These are phyloP conservation scores for Trichosanthes cucumerina DNA, from an alignment of 306 rosid genomes.

Conservation along the genomic window DNA sequence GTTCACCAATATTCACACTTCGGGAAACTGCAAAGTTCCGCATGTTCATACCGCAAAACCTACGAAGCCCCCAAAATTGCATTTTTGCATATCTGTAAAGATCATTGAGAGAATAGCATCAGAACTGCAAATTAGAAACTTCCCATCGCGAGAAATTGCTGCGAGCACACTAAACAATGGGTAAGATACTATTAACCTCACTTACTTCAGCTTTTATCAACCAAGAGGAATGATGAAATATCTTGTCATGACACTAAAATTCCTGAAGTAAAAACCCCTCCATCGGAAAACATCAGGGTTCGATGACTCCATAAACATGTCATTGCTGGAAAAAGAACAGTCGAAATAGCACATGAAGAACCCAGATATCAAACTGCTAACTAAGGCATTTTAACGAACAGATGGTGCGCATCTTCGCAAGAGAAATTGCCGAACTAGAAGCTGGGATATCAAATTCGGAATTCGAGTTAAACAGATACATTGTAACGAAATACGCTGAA, in stretches of 20 bases:
- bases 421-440: neutral
- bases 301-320: neutral
- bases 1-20: neutral
- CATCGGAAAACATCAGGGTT: neutral
- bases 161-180: neutral
- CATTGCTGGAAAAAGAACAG: neutral
- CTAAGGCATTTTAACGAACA: slow-evolving; percentile 1
- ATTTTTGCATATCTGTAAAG: neutral
- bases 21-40: neutral
- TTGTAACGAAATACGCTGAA: neutral
- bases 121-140: neutral
- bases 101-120: neutral
- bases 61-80: neutral
- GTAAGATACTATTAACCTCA: neutral
- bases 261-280: neutral
- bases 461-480: neutral
- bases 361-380: neutral
- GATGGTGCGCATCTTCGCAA: neutral
- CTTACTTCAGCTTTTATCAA: neutral
- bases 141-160: neutral
- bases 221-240: neutral
- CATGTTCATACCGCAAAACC: neutral
- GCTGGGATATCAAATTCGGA: neutral
- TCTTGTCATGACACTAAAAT: neutral
- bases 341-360: neutral